Conservation (phyloP, 2,329 filamentous ascomycete species). For the Aspergillus novoparasiticus region DNA sequence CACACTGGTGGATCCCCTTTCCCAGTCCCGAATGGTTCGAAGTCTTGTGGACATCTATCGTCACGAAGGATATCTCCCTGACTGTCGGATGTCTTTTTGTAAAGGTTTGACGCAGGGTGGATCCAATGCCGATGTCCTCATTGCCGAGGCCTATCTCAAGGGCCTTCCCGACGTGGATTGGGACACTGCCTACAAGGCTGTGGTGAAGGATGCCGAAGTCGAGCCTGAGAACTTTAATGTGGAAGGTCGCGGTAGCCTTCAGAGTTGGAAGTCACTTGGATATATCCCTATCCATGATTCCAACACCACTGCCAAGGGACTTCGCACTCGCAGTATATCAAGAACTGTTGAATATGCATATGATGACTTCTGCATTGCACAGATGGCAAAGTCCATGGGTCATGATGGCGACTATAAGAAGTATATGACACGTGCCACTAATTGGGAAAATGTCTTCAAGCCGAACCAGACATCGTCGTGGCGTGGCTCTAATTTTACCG, state of each 20-base stretch:
- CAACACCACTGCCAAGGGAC: slow-evolving; percentile 67
- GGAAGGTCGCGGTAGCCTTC: slow-evolving; percentile 70
- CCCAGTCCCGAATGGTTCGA: slow-evolving; percentile 67
- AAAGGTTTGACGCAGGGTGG: slow-evolving; percentile 76
- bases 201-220: slow-evolving; percentile 72
- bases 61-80: slow-evolving; percentile 71
- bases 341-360: slow-evolving; percentile 78
- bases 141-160: slow-evolving; percentile 70
- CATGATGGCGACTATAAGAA: slow-evolving; percentile 59
- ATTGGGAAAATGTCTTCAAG: slow-evolving; percentile 71
- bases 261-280: slow-evolving; percentile 70
- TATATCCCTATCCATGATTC: slow-evolving; percentile 73
- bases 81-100: slow-evolving; percentile 75
- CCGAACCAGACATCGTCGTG: slow-evolving; percentile 61
- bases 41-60: slow-evolving; percentile 72
- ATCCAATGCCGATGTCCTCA: slow-evolving; percentile 70
- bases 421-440: slow-evolving; percentile 61
- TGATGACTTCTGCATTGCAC: slow-evolving; percentile 70
- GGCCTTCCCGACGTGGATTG: slow-evolving; percentile 68
- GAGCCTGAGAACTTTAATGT: slow-evolving; percentile 71
- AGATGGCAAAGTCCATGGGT: slow-evolving; percentile 62
- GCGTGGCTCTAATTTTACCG: slow-evolving; percentile 63
- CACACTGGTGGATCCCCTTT: slow-evolving; percentile 66
- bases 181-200: slow-evolving; percentile 68
- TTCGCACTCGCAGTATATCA: slow-evolving; percentile 70